These are phyloP conservation scores for Solidago caesia DNA, from an alignment of 129 eudicot genomes.

Conservation along the genomic window DNA sequence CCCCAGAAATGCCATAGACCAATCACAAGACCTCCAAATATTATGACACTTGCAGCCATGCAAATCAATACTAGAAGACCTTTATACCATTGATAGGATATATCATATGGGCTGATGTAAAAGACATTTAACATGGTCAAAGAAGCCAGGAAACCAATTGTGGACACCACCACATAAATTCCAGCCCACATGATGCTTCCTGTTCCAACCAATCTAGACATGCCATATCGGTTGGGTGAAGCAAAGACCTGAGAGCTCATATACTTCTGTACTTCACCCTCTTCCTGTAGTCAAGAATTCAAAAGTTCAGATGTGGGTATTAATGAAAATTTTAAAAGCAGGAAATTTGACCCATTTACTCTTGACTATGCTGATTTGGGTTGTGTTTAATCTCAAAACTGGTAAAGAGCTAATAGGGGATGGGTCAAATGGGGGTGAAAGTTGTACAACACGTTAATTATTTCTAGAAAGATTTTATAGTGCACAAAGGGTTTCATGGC, in stretches of 20 bases:
- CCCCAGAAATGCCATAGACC: conserved; percentile 71
- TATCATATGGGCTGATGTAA: conserved; percentile 48
- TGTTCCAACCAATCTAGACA: conserved; percentile 81
- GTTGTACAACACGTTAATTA: too few relatives aligned
- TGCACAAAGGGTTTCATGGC: too few relatives aligned
- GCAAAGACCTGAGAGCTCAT: conserved; percentile 34
- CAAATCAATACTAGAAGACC: conserved; percentile 69
- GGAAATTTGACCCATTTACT: background rate
- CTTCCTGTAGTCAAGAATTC: conserved; percentile 52
- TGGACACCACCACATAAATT: conserved; percentile 50
- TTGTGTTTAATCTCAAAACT: background rate
- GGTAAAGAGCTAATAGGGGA: too few relatives aligned
- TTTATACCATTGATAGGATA: conserved; percentile 69
- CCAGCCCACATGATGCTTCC: conserved; percentile 79
- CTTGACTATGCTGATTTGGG: background rate
- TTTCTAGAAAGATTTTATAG: too few relatives aligned
- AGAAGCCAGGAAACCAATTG: conserved; percentile 54
- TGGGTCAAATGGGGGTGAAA: too few relatives aligned
- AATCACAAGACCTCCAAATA: conserved; percentile 68
- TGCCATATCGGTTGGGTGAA: conserved; percentile 40
- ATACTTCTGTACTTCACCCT: conserved; percentile 45
- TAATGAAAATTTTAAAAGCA: background rate
- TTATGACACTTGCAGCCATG: conserved; percentile 62
- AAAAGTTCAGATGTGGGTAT: background rate
- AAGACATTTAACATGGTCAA: conserved; percentile 48